Evolutionary conservation across 306 rosid species (phyloP), one percentile per base, ranked within the genome.

Genomic region (Corylus americana): DNA sequence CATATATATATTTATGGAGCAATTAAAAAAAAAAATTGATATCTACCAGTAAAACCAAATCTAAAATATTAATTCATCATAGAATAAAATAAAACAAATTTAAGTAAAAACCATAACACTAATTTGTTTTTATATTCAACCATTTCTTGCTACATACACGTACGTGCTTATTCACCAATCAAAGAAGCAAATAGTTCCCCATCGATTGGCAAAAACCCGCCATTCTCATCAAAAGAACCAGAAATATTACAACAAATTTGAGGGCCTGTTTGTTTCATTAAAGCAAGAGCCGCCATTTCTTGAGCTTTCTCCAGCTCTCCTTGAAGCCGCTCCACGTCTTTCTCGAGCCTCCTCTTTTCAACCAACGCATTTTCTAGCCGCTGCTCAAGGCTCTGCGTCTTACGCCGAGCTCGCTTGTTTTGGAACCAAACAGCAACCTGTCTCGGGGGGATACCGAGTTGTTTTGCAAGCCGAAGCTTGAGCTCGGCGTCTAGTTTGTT

Each of bases 391-490:
- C 47, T 85, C 62, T 87, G 93, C 0, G 83, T 89, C 83, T 87
- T 86, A 89, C 90, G 86, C 49, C 96, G 78, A 1, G 93, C 93
- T 44, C 96, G 85, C 78, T 86, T 89, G 88, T 89, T 91, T 55
- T 91, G 90, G 83, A 86, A 91, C 96, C 96, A 91, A 25, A 91
- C 74, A 0, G 96, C 89, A 7, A 89, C 85, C 74, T 91, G 90
- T 55, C 96, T 77, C 5, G 91, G 80, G 4, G 91, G 89, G 31
- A 91, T 74, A 27, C 89, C 83, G 0, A 91, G 89, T 80, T 84
- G 88, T 59, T 77, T 61, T 63, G 96, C 88, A 4, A 91, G 91
- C 74, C 68, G 81, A 58, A 80, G 76, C 80, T 87, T 91, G 44
- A 78, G 77, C 80, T 84, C 89, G 2, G 88, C 80, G 27, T 85